Evolutionary conservation across 306 rosid genomes (phyloP).

Genomic region (Malus sylvestris): DNA sequence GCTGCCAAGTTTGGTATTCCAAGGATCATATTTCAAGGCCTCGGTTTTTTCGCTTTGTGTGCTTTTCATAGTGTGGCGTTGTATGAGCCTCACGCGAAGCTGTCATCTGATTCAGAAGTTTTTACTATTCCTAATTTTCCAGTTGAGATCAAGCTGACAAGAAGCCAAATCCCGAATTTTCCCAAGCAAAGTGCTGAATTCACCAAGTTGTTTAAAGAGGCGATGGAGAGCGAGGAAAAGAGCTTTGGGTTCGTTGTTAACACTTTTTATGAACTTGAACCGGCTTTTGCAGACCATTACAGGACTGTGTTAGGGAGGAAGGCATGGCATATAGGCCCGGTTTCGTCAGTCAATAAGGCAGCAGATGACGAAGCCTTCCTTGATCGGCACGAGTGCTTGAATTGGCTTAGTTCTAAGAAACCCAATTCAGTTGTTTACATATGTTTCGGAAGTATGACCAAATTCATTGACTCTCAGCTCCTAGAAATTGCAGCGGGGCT

Average conservation of each 20-base stretch:
- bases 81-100: no score
- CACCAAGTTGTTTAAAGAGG: neutral
- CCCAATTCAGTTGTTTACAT: no score
- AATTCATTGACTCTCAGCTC: no score
- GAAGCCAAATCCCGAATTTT: neutral
- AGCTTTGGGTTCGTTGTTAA: constrained; percentile 44
- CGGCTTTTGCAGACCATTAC: constrained; percentile 42
- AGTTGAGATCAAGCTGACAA: no score
- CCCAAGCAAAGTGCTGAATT: no score
- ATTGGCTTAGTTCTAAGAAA: no score
- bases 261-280: constrained; percentile 46
- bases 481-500: no score
- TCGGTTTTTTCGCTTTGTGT: constrained; percentile 4
- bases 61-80: neutral
- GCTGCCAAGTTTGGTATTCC: constrained; percentile 13
- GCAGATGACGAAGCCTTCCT: no score
- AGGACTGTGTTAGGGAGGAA: constrained; percentile 32
- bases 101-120: no score
- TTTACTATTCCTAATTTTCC: no score
- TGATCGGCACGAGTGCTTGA: no score
- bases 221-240: constrained; percentile 3
- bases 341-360: constrained; percentile 23
- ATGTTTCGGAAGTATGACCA: no score
- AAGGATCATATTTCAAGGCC: neutral
- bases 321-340: constrained; percentile 56